These are phyloP conservation scores for Martiniozyma abietophila DNA, from an alignment of 805 yeast species.

Conservation along the genomic window DNA sequence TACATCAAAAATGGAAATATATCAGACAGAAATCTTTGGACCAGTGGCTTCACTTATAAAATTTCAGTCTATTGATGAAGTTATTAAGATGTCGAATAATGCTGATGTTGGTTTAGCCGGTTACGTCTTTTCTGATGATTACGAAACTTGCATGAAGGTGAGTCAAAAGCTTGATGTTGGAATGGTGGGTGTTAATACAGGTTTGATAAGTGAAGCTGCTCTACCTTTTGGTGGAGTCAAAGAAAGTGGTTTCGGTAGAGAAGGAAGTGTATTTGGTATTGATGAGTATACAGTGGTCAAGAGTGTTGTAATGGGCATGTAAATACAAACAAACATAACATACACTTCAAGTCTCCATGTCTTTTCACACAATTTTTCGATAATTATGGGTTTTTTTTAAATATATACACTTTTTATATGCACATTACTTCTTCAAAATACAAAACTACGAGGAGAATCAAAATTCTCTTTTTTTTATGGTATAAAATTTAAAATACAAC, in stretches of 20 bases:
- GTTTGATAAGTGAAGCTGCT: slow-evolving; percentile 59
- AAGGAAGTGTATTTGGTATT: slow-evolving; percentile 63
- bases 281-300: slow-evolving; percentile 62
- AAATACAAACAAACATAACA: not conserved
- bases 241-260: slow-evolving; percentile 73
- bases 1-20: slow-evolving; percentile 45
- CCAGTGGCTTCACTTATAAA: slow-evolving; percentile 66
- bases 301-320: slow-evolving; percentile 41
- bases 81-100: slow-evolving; percentile 49
- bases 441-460: no score
- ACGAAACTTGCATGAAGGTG: slow-evolving; percentile 45
- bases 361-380: not conserved
- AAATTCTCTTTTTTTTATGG: no score
- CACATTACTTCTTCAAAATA: slow-evolving; percentile 1
- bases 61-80: slow-evolving; percentile 59
- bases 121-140: slow-evolving; percentile 55
- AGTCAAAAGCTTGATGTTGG: slow-evolving; percentile 67
- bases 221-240: slow-evolving; percentile 72
- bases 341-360: not conserved
- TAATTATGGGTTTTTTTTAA: not conserved
- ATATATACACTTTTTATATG: not conserved
- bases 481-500: no score
- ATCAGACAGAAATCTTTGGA: slow-evolving; percentile 65
- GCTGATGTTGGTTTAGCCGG: slow-evolving; percentile 72
- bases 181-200: slow-evolving; percentile 78